A percentile compares a stretch with the other conserved stretches of the same genome.
Evolutionary conservation across 805 yeast species (phyloP).

Genomic region (Zygoascus flipseniorum): DNA sequence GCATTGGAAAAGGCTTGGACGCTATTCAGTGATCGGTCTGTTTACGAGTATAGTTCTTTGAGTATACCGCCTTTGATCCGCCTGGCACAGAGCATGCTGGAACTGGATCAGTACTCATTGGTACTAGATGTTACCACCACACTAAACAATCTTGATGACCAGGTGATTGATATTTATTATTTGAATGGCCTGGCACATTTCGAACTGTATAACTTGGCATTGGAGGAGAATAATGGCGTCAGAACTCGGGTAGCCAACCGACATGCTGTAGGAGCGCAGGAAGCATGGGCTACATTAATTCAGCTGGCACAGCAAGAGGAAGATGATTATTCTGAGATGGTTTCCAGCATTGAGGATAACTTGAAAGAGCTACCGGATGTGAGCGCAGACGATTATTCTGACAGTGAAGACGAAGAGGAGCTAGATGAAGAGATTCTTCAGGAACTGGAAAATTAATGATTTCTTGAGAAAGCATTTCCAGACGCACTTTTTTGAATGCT

Average conservation of each 20-base stretch:
- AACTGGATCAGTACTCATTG: slow-evolving; percentile 61
- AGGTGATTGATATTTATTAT: slow-evolving; percentile 72
- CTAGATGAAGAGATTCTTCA: slow-evolving; percentile 11
- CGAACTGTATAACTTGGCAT: slow-evolving; percentile 5
- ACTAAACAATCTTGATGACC: slow-evolving; percentile 74
- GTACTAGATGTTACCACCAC: slow-evolving; percentile 58
- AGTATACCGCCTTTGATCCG: slow-evolving; percentile 66
- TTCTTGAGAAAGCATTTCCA: too few species aligned
- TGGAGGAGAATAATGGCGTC: slow-evolving; percentile 8
- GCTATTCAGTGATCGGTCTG: slow-evolving; percentile 34
- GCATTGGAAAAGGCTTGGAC: slow-evolving; percentile 69
- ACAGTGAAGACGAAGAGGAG: slow-evolving; percentile 28
- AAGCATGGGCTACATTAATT: slow-evolving; percentile 33
- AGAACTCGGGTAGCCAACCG: slow-evolving; percentile 30
- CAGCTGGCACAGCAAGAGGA: slow-evolving; percentile 33
- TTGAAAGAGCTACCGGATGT: slow-evolving; percentile 51
- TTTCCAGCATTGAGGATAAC: slow-evolving; percentile 43
- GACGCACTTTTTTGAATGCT: too few species aligned
- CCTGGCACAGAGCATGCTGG: slow-evolving; percentile 67
- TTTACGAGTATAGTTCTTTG: slow-evolving; percentile 31
- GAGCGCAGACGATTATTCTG: slow-evolving; percentile 26
- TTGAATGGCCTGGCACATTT: slow-evolving; percentile 69
- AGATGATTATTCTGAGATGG: slow-evolving; percentile 52
- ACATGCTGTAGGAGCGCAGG: slow-evolving; percentile 32
- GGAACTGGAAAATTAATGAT: slow-evolving; percentile 6